A percentile compares a stretch with the other conserved stretches of the same genome.
These are phyloP conservation scores for Anisodus tanguticus DNA, from an alignment of 257 asterid genomes.

Conservation along the genomic window DNA sequence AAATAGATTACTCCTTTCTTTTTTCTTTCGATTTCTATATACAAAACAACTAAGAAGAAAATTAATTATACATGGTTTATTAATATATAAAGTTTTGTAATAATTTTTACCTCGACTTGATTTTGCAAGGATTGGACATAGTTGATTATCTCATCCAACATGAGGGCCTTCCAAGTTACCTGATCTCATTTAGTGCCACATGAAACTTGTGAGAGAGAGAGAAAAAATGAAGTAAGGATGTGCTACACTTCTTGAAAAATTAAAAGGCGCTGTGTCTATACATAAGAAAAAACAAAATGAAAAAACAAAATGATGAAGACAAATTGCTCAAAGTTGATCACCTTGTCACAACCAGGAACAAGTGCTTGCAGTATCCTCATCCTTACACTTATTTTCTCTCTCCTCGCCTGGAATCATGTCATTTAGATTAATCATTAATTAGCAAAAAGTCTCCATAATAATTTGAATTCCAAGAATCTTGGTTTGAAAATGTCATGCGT, in stretches of 20 bases:
- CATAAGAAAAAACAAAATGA: neutral
- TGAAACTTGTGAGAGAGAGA: constrained; percentile 32
- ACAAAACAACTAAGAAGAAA: too few relatives aligned
- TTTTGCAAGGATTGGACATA: constrained; percentile 86
- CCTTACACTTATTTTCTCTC: constrained; percentile 83
- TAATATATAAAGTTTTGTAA: too few relatives aligned
- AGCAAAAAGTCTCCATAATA: neutral
- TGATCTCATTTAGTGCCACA: constrained; percentile 51
- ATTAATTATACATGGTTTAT: too few relatives aligned
- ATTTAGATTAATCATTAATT: neutral
- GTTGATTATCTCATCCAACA: constrained; percentile 90
- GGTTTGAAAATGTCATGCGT: neutral
- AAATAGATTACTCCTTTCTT: too few relatives aligned
- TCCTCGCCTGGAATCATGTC: constrained; percentile 56
- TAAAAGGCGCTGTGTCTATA: too few relatives aligned
- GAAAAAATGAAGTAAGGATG: too few relatives aligned
- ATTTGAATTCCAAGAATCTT: neutral
- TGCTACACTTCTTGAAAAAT: too few relatives aligned
- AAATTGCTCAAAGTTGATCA: constrained; percentile 37
- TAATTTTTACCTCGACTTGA: constrained; percentile 78
- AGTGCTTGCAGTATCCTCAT: constrained; percentile 78
- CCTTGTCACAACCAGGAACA: constrained; percentile 92
- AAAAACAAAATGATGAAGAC: constrained; percentile 1
- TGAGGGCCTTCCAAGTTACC: constrained; percentile 93
- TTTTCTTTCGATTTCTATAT: too few relatives aligned